phyloP scores from a whole-genome alignment of 2,329 filamentous ascomycete genomes.

The Pseudofabraea citricarpa region DNA sequence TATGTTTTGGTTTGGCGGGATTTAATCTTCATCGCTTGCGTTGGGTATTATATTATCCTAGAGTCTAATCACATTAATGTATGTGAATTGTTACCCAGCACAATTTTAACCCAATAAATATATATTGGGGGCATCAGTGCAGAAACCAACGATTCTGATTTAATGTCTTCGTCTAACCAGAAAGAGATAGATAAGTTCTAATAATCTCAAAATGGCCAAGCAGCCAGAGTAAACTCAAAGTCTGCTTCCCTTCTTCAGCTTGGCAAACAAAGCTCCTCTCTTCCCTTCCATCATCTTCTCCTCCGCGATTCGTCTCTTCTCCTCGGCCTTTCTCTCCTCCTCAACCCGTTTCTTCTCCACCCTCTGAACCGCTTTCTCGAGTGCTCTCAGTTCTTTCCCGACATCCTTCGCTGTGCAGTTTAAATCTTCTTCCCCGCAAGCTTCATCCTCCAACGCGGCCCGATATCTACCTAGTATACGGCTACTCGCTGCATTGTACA shows the following conservation, averaged over 20 bases:
- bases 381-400: neutral
- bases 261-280: neutral
- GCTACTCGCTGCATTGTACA: neutral
- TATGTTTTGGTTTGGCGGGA: no score
- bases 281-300: neutral
- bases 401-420: neutral
- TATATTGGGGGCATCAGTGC: neutral
- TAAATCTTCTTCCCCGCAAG: neutral
- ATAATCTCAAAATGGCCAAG: neutral
- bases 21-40: no score
- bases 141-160: neutral
- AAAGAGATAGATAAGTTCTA: neutral
- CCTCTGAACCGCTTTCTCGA: neutral
- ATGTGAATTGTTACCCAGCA: neutral
- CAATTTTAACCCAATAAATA: neutral
- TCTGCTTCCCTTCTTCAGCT: neutral
- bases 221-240: neutral
- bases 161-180: no score
- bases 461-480: neutral
- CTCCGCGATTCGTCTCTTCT: neutral
- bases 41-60: no score
- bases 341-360: neutral
- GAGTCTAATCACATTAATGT: no score
- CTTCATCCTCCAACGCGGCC: neutral
- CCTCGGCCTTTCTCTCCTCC: neutral